These are phyloP conservation scores for Huntiella savannae DNA, from an alignment of 2,329 filamentous ascomycete species.

Conservation along the genomic window DNA sequence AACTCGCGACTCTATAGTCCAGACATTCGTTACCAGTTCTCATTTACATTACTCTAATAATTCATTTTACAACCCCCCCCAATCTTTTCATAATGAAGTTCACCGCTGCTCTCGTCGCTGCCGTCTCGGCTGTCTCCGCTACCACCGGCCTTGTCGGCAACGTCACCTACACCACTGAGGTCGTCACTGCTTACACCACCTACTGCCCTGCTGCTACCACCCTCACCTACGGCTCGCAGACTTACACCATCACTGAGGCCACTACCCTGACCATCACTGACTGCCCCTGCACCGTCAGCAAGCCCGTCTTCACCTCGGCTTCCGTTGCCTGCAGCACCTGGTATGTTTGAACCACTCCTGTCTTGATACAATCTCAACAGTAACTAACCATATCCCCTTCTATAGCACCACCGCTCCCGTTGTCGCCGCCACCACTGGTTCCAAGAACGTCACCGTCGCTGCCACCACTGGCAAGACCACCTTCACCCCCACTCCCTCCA, in stretches of 20 bases:
- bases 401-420: conserved; percentile 10
- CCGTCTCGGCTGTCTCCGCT: conserved; percentile 27
- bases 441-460: conserved; percentile 14
- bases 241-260: conserved; percentile 49
- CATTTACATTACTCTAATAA: conserved; percentile 20
- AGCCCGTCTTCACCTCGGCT: conserved; percentile 34
- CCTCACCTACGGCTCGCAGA: conserved; percentile 43
- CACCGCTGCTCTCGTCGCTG: conserved; percentile 32
- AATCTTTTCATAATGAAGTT: conserved; percentile 46
- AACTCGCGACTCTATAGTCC: conserved; percentile 9
- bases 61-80: conserved; percentile 22
- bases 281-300: conserved; percentile 51
- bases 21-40: conserved; percentile 13
- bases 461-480: conserved; percentile 14
- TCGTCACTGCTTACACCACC: conserved; percentile 47
- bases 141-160: conserved; percentile 19
- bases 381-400: background rate
- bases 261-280: conserved; percentile 53
- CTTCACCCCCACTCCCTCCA: conserved; percentile 14
- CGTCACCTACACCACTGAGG: conserved; percentile 43
- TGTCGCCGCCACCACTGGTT: conserved; percentile 7
- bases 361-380: background rate
- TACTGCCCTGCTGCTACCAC: conserved; percentile 51
- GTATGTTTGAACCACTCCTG: conserved; percentile 19
- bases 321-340: conserved; percentile 35